Evolutionary conservation across 257 asterid species (phyloP).

Genomic region (Sherardia arvensis): DNA sequence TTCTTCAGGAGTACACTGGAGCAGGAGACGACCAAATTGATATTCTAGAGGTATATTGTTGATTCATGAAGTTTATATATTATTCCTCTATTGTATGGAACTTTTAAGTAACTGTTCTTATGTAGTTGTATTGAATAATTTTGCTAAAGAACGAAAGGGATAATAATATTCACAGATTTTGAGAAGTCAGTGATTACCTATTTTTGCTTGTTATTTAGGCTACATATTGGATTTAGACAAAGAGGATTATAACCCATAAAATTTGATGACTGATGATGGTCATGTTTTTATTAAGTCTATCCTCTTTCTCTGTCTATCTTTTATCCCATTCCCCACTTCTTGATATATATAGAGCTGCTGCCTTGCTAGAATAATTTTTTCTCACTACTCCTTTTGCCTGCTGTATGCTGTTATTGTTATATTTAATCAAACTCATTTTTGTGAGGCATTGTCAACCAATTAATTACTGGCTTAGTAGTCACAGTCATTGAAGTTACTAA

Average conservation of each 20-base stretch:
- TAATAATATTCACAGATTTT: neutral
- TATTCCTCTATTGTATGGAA: neutral
- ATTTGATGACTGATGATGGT: neutral
- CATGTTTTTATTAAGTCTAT: neutral
- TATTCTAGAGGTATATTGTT: conserved; percentile 42
- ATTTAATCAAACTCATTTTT: neutral
- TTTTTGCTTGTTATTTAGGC: neutral
- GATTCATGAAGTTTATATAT: neutral
- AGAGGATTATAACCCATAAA: neutral
- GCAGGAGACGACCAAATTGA: conserved; percentile 32
- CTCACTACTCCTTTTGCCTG: neutral
- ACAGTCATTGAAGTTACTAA: neutral
- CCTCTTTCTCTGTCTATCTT: neutral
- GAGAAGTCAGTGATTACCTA: neutral
- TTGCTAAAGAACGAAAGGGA: neutral
- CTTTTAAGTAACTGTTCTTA: neutral
- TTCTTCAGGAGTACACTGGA: conserved; percentile 54
- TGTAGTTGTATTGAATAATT: neutral
- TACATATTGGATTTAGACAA: neutral
- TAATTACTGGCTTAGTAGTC: neutral
- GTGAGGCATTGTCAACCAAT: neutral
- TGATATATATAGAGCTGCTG: neutral
- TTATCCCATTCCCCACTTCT: neutral
- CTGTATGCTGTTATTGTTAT: neutral
- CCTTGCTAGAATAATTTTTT: neutral